A percentile compares a stretch with the other conserved stretches of the same genome.
phyloP scores from a whole-genome alignment of 805 yeast genomes.

The Nadsonia fulvescens region DNA sequence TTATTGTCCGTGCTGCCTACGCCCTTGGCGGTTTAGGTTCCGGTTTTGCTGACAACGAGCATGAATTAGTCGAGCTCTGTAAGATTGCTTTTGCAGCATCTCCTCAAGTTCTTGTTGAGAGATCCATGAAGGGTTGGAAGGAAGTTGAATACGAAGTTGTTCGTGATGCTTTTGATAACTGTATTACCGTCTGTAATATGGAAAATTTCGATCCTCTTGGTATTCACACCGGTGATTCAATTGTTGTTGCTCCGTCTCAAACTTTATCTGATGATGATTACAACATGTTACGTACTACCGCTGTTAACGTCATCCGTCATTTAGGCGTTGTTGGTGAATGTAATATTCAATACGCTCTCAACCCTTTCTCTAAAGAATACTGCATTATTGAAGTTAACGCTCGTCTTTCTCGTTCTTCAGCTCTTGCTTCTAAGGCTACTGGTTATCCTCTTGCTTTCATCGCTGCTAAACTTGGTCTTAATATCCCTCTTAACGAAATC shows the following conservation, averaged over 20 bases:
- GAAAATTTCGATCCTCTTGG: conserved; percentile 98
- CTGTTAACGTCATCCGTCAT: conserved; percentile 91
- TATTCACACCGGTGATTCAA: conserved; percentile 97
- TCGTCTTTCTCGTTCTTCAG: conserved; percentile 94
- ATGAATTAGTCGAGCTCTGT: conserved; percentile 68
- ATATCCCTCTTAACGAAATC: conserved; percentile 80
- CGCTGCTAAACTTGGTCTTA: conserved; percentile 90
- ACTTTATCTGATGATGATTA: conserved; percentile 92
- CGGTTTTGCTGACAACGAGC: conserved; percentile 84
- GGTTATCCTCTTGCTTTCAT: conserved; percentile 97
- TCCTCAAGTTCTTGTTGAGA: conserved; percentile 90
- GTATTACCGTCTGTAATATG: conserved; percentile 98
- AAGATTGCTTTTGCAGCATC: conserved; percentile 85
- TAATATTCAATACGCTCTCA: conserved; percentile 90
- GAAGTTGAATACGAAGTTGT: conserved; percentile 98
- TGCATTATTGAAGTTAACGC: conserved; percentile 97
- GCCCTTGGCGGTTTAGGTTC: conserved; percentile 97
- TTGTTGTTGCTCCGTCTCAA: conserved; percentile 97
- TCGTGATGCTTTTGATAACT: conserved; percentile 90
- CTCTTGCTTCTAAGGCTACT: conserved; percentile 95
- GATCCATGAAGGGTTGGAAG: conserved; percentile 98
- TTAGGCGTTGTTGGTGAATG: conserved; percentile 99
- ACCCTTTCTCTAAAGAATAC: conserved; percentile 85
- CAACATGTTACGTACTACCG: conserved; percentile 94
- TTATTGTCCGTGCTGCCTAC: conserved; percentile 91